Percentiles rank a stretch among this genome's conserved stretches.
These are phyloP conservation scores for Kodamaea sp. DNA, from an alignment of 1,139 yeast genomes.

Conservation along the genomic window DNA sequence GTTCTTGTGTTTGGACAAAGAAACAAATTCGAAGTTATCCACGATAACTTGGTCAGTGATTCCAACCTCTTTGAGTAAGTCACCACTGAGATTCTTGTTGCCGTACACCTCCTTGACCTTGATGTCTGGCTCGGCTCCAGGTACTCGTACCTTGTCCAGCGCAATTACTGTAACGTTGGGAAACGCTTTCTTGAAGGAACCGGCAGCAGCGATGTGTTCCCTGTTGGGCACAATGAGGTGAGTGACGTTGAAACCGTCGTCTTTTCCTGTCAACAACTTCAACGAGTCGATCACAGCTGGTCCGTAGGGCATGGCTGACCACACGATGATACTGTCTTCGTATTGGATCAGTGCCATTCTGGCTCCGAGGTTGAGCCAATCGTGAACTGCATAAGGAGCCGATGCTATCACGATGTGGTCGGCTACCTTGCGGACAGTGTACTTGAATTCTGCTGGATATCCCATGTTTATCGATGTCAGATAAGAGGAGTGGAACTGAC, in stretches of 20 bases:
- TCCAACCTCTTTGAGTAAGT: constrained; percentile 16
- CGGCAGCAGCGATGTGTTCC: constrained; percentile 60
- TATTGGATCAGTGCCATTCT: constrained; percentile 54
- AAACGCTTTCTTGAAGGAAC: constrained; percentile 47
- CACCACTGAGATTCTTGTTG: constrained; percentile 24
- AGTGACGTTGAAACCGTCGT: constrained; percentile 31
- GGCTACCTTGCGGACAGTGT: constrained; percentile 37
- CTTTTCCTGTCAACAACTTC: constrained; percentile 30
- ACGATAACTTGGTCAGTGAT: constrained; percentile 8
- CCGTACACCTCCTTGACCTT: constrained; percentile 38
- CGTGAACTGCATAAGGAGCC: constrained; percentile 43
- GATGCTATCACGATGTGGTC: constrained; percentile 50
- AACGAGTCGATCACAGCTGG: constrained; percentile 42
- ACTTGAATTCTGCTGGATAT: not conserved
- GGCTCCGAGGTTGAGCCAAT: constrained; percentile 54
- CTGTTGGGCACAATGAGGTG: constrained; percentile 53
- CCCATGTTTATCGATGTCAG: no score
- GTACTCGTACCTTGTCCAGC: constrained; percentile 32
- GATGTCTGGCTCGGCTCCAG: constrained; percentile 13
- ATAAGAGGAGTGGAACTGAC: no score
- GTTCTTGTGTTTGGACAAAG: constrained; percentile 17
- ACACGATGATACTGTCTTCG: constrained; percentile 45
- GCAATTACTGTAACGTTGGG: constrained; percentile 55
- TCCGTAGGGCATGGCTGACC: constrained; percentile 65
- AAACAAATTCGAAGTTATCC: constrained; percentile 19